Base-by-base conservation (phyloP, 2,329 filamentous ascomycete genomes). In the Biscogniauxia mediterranea region DNA sequence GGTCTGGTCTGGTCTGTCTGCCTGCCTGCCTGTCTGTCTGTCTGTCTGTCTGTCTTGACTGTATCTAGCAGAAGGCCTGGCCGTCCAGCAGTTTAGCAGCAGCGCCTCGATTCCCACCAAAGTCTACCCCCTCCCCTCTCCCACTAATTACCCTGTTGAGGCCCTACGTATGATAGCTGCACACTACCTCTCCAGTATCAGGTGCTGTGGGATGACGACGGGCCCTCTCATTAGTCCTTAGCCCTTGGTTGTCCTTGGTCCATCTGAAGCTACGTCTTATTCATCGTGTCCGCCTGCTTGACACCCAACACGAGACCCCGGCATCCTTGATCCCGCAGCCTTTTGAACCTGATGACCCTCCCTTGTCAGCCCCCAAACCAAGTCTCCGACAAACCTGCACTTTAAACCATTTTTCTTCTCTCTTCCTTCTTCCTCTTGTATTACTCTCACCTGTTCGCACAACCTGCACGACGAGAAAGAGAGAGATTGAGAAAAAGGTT, bases 181-280 rank as follows among this genome's bases (percentile, higher is more conserved):
- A 54, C 52, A 19, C 13, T 25, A 21, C 21, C 52, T 51, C 55
- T 26, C 42, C 38, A 17, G 38, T 21, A 20, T 51, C 59, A 42
- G 58, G 52, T 63, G 58, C 66, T 71, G 69, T 71, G 62, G 66
- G 68, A 71, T 72, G 70, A 71, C 68, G 70, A 71, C 64, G 70
- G 66, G 65, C 65, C 64, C 57, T 64, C 61, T 54, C 54, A 32
- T 32, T 54, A 32, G 23, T 54, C 19, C 50, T 59, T 32, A 32
- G 11, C 28, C 28, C 28, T 32, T 32, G 28, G 28, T 32, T 54
- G 52, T 57, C 54, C 53, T 53, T 38, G 46, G 20, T 60, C 54
- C 58, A 23, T 11, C 53, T 46, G 6, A n/a, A 46, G 38, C 38
- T 46, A 46, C 38, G 38, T 46, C 38, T 46, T 46, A 46, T 46